A percentile compares a stretch with the other conserved stretches of the same genome.
phyloP scores from a whole-genome alignment of 371 early-diverging fungal genomes.

The Mortierella sp. region DNA sequence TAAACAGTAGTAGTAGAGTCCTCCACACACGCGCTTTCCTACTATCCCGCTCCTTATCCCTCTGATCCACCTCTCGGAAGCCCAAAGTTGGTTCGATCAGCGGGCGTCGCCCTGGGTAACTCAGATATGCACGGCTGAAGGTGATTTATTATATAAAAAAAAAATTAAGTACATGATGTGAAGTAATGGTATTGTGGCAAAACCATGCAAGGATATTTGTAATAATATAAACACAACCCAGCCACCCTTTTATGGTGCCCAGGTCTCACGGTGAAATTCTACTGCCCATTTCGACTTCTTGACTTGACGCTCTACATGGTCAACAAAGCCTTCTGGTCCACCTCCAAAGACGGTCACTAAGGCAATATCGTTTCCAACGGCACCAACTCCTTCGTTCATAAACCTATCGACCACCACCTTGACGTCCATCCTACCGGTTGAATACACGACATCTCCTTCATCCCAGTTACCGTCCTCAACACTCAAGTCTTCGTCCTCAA shows the following conservation, averaged over 20 bases:
- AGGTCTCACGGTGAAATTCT: conserved; percentile 52
- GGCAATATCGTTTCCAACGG: conserved; percentile 7
- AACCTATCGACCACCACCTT: conserved; percentile 39
- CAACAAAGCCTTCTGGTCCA: conserved; percentile 55
- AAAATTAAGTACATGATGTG: neutral
- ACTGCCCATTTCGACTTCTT: conserved; percentile 42
- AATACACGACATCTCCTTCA: conserved; percentile 48
- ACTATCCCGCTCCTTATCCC: too few relatives aligned
- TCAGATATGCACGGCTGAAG: too few relatives aligned
- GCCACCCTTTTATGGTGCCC: conserved; percentile 48
- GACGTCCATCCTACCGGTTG: conserved; percentile 38
- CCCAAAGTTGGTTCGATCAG: too few relatives aligned
- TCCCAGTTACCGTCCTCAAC: conserved; percentile 52
- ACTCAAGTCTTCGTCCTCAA: conserved; percentile 41
- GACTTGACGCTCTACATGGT: conserved; percentile 36
- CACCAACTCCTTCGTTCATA: conserved; percentile 30
- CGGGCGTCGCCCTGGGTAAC: too few relatives aligned
- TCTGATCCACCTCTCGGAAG: too few relatives aligned
- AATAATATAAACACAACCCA: neutral
- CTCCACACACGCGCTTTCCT: too few relatives aligned
- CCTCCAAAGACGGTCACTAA: conserved; percentile 52
- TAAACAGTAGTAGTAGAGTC: too few relatives aligned
- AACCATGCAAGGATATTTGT: neutral
- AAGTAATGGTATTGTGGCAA: neutral
- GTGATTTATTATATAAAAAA: too few relatives aligned